Evolutionary conservation across 495 filamentous ascomycete genomes (phyloP).

Genomic region (Paragyromitra xinjiangensis): DNA sequence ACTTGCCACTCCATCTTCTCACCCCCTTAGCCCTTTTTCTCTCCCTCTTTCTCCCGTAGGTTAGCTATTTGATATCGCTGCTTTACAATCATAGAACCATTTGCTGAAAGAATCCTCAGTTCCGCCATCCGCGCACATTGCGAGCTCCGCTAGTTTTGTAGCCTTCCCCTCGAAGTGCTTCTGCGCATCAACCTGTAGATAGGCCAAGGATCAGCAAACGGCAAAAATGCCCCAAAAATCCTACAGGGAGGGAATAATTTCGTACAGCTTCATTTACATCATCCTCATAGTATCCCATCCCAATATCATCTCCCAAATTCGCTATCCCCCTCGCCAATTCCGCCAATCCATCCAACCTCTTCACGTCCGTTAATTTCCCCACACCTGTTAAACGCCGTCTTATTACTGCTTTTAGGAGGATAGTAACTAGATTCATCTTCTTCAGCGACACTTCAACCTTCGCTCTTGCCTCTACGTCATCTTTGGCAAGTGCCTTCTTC

Average conservation of each 20-base stretch:
- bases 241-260: not conserved
- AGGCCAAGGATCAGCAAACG: slow-evolving; percentile 3
- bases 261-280: slow-evolving; percentile 49
- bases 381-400: slow-evolving; percentile 45
- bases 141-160: slow-evolving; percentile 39
- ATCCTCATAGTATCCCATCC: slow-evolving; percentile 57
- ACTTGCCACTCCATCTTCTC: slow-evolving; percentile 1
- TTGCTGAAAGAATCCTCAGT: slow-evolving; percentile 51
- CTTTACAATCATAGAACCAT: slow-evolving; percentile 52
- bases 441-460: slow-evolving; percentile 44
- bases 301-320: slow-evolving; percentile 52
- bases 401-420: slow-evolving; percentile 46
- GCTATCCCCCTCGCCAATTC: slow-evolving; percentile 41
- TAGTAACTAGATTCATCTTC: slow-evolving; percentile 49
- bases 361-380: slow-evolving; percentile 37
- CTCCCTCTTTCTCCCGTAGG: not conserved
- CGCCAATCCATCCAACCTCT: slow-evolving; percentile 48
- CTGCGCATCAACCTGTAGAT: slow-evolving; percentile 33
- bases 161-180: slow-evolving; percentile 45
- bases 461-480: slow-evolving; percentile 34
- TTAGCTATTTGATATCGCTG: slow-evolving; percentile 41
- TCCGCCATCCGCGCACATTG: slow-evolving; percentile 27
- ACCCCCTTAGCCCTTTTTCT: not conserved
- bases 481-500: slow-evolving; percentile 30
- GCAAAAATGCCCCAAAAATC: not conserved